A percentile compares a stretch with the other conserved stretches of the same genome.
Conservation (phyloP, 805 yeast species). For the Komagataella pseudopastoris region DNA sequence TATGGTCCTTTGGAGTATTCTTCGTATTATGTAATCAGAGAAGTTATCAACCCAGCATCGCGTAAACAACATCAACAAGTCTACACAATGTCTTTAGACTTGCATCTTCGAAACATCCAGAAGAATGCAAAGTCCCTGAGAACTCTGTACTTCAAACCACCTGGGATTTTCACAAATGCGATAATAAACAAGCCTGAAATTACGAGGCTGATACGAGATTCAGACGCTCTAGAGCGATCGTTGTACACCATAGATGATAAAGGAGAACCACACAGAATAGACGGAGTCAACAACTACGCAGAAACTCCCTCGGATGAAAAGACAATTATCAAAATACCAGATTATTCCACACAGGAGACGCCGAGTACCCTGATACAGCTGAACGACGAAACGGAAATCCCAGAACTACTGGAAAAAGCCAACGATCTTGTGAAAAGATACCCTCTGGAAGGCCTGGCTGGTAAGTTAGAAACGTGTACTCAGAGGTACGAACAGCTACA, state of each 20-base stretch:
- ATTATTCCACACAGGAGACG: conserved; percentile 10
- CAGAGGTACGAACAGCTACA: conserved; percentile 20
- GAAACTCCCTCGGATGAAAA: conserved; percentile 6
- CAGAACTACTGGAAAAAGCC: conserved; percentile 28
- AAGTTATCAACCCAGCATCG: not conserved
- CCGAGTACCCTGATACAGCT: conserved; percentile 16
- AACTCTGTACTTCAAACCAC: conserved; percentile 32
- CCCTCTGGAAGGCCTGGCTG: conserved; percentile 23
- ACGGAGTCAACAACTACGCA: conserved; percentile 29
- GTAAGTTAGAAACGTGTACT: conserved; percentile 12
- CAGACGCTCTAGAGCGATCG: conserved; percentile 35
- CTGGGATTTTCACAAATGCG: conserved; percentile 59
- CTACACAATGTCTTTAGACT: conserved; percentile 7
- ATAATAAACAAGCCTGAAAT: conserved; percentile 36
- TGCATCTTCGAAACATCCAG: conserved; percentile 20
- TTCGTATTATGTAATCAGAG: not conserved
- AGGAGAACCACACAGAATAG: conserved; percentile 31
- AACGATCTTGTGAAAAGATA: conserved; percentile 20
- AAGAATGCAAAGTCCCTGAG: conserved; percentile 25
- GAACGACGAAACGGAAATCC: conserved; percentile 22
- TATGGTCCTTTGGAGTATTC: not conserved
- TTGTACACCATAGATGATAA: conserved; percentile 28
- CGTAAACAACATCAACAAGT: not conserved
- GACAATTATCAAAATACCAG: conserved; percentile 1
- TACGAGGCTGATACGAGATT: conserved; percentile 46